Percentiles rank a stretch among this genome's conserved stretches.
Evolutionary conservation across 139 green algal species (phyloP).

Genomic region (Diplosphaera chodatii): DNA sequence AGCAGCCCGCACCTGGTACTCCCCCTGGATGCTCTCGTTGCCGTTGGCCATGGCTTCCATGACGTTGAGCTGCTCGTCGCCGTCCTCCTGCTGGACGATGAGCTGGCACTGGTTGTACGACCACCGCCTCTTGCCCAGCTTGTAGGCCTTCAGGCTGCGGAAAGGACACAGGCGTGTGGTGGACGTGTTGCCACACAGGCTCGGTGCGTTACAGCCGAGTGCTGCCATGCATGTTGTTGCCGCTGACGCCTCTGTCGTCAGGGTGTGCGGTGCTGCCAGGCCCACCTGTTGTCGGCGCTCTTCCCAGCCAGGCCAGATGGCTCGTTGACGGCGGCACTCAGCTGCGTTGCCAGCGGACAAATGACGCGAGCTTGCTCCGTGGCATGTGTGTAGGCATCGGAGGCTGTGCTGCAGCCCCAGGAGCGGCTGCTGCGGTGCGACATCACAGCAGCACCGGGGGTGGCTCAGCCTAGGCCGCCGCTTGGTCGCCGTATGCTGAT

Average conservation of each 20-base stretch:
- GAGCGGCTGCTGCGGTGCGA: neutral
- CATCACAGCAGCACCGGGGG: neutral
- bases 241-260: too few species aligned
- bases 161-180: neutral
- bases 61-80: constrained; percentile 1
- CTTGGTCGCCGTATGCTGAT: too few species aligned
- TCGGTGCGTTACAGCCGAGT: too few species aligned
- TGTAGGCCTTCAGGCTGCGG: constrained; percentile 42
- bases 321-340: neutral
- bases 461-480: too few species aligned
- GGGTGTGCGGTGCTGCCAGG: too few species aligned
- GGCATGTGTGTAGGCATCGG: neutral
- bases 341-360: neutral
- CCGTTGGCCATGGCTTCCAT: constrained; percentile 7
- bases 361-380: neutral
- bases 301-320: neutral
- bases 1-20: constrained; percentile 9
- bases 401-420: neutral
- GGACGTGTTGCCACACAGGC: too few species aligned
- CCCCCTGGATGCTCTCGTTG: constrained; percentile 5
- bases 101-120: constrained; percentile 58
- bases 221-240: too few species aligned
- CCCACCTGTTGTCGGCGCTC: neutral
- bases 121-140: constrained; percentile 59
- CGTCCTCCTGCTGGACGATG: constrained; percentile 11